phyloP scores from a whole-genome alignment of 1,139 yeast species.

The Taphrina betulina region DNA sequence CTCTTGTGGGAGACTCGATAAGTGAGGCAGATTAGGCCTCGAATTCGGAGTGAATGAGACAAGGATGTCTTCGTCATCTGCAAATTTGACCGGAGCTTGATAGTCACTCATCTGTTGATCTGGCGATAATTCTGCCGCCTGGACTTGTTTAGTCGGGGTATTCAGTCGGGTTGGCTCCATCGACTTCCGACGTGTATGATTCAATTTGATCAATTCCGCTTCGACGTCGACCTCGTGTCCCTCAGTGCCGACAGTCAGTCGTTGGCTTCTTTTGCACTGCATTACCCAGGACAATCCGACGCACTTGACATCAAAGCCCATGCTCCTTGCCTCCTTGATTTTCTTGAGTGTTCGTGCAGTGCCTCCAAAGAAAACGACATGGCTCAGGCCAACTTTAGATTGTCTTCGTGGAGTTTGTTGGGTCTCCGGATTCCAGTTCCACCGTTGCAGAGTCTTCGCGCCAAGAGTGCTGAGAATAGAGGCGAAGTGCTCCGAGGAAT shows the following conservation, averaged over 20 bases:
- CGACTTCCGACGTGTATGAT: not conserved
- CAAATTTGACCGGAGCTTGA: too few relatives aligned
- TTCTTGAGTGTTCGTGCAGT: slow-evolving; percentile 21
- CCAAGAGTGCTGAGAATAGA: slow-evolving; percentile 5
- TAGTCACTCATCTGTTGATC: not conserved
- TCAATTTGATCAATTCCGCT: slow-evolving; percentile 1
- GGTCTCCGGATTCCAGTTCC: slow-evolving; percentile 33
- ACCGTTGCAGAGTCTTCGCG: slow-evolving; percentile 19
- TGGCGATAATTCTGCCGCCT: not conserved
- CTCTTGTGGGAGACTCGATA: not conserved
- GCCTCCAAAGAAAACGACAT: slow-evolving; percentile 29
- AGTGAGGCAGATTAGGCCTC: not conserved
- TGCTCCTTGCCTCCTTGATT: slow-evolving; percentile 14
- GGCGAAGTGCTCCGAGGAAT: slow-evolving; percentile 9
- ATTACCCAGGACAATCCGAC: slow-evolving; percentile 21
- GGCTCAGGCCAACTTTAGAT: slow-evolving; percentile 17
- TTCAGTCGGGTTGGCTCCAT: not conserved
- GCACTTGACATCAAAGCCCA: slow-evolving; percentile 19
- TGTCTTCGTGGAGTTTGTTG: slow-evolving; percentile 14
- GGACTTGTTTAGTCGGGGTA: not conserved
- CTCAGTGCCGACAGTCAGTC: slow-evolving; percentile 19
- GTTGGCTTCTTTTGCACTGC: slow-evolving; percentile 9
- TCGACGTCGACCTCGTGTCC: slow-evolving; percentile 28
- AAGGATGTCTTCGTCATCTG: not conserved
- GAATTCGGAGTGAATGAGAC: not conserved